These are phyloP conservation scores for Excoecaria agallocha DNA, from an alignment of 345 rosid species.

Conservation along the genomic window DNA sequence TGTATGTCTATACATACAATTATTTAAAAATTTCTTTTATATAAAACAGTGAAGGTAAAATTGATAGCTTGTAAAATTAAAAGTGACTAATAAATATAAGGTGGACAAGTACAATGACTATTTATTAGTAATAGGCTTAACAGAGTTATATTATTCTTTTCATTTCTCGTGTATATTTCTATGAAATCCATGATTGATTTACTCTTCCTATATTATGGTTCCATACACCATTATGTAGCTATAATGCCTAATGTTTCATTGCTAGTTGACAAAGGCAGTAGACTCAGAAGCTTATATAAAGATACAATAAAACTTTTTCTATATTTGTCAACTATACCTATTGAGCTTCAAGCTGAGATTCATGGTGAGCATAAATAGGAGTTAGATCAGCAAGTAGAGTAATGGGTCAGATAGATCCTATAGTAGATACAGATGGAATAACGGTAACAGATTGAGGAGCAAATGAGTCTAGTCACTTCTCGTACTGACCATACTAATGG, in stretches of 20 bases:
- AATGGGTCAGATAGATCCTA: too few species aligned
- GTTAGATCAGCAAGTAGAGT: too few species aligned
- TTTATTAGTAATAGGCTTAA: not conserved
- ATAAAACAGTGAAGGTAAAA: not conserved
- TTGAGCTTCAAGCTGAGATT: too few species aligned
- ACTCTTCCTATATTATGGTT: not conserved
- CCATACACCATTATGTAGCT: not conserved
- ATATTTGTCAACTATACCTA: too few species aligned
- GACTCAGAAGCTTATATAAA: slow-evolving; percentile 3
- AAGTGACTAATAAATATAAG: not conserved
- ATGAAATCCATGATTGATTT: not conserved
- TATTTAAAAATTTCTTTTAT: not conserved
- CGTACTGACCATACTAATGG: too few species aligned
- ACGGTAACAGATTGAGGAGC: too few species aligned
- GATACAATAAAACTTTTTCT: not conserved
- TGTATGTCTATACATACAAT: too few species aligned
- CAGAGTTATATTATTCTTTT: not conserved
- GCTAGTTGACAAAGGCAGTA: not conserved
- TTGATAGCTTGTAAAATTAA: not conserved
- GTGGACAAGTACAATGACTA: not conserved
- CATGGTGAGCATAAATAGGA: too few species aligned
- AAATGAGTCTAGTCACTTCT: too few species aligned
- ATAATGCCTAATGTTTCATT: not conserved
- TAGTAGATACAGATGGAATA: too few species aligned
- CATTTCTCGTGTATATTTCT: not conserved